Percentiles rank a stretch among this genome's conserved stretches.
These are phyloP conservation scores for Botryosphaeria dothidea DNA, from an alignment of 2,329 filamentous ascomycete species.

Conservation along the genomic window DNA sequence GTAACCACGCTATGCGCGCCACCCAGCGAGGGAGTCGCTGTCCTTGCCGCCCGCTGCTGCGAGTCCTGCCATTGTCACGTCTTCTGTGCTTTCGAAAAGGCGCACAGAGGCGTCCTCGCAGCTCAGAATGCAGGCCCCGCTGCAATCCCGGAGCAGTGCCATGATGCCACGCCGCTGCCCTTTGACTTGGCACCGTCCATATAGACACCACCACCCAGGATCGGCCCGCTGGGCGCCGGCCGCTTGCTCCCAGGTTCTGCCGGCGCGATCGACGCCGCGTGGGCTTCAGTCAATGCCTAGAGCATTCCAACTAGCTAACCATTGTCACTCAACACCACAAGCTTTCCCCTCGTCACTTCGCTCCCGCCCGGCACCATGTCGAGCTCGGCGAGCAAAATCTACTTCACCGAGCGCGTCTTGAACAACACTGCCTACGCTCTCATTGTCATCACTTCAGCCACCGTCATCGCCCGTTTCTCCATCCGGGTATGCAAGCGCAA, in stretches of 20 bases:
- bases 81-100: neutral
- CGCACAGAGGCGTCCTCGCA: slow-evolving; percentile 7
- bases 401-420: slow-evolving; percentile 24
- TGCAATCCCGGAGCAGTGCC: neutral
- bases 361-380: no score
- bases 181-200: slow-evolving; percentile 1
- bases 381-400: slow-evolving; percentile 20
- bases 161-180: neutral
- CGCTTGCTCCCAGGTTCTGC: neutral
- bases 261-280: neutral
- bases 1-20: slow-evolving; percentile 2
- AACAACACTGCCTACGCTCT: slow-evolving; percentile 24
- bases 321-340: no score
- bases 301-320: no score
- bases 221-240: neutral
- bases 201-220: slow-evolving; percentile 15
- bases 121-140: neutral
- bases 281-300: no score
- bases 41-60: slow-evolving; percentile 11
- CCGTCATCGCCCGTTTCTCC: slow-evolving; percentile 21
- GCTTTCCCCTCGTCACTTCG: no score
- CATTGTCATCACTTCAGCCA: slow-evolving; percentile 25
- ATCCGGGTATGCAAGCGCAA: slow-evolving; percentile 5
- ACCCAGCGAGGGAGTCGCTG: slow-evolving; percentile 14
- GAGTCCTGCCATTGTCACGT: neutral